A percentile compares a stretch with the other conserved stretches of the same genome.
phyloP scores from a whole-genome alignment of 2,329 filamentous ascomycete species.

The Cladosporium sp. region DNA sequence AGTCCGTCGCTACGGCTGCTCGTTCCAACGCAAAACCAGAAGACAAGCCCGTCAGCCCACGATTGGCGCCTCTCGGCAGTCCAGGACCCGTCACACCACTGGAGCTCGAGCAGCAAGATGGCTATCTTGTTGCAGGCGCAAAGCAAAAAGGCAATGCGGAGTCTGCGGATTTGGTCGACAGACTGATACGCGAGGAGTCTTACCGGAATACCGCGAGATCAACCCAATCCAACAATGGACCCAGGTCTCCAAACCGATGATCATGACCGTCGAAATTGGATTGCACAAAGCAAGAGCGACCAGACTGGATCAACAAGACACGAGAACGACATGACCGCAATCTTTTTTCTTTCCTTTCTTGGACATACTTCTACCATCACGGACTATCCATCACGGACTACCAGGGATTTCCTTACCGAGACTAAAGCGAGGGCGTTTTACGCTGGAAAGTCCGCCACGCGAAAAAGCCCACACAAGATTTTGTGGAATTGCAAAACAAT shows the following conservation, averaged over 20 bases:
- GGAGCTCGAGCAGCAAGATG: constrained; percentile 41
- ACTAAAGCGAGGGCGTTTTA: neutral
- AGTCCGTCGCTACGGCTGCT: constrained; percentile 29
- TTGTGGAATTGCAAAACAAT: neutral
- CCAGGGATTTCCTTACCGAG: neutral
- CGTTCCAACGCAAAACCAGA: constrained; percentile 18
- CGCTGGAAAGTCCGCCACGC: neutral
- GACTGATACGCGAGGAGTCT: constrained; percentile 43
- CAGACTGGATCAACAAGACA: neutral
- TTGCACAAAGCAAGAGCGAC: no score
- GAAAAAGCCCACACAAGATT: neutral
- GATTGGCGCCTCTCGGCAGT: constrained; percentile 45
- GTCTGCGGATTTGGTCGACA: constrained; percentile 42
- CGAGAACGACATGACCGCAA: neutral
- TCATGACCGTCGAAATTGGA: neutral
- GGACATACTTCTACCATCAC: neutral
- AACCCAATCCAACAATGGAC: constrained; percentile 5
- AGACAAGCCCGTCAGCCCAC: constrained; percentile 43
- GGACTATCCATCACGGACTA: no score
- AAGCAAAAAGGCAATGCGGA: constrained; percentile 20
- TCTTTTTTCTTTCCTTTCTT: no score
- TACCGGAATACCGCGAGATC: constrained; percentile 22
- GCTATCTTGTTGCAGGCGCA: constrained; percentile 44
- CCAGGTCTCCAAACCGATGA: neutral
- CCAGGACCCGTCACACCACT: constrained; percentile 51